Percentiles rank a stretch among this genome's conserved stretches.
phyloP scores from a whole-genome alignment of 1,284 basidiomycete species.

The Paramarasmius palmivorus region DNA sequence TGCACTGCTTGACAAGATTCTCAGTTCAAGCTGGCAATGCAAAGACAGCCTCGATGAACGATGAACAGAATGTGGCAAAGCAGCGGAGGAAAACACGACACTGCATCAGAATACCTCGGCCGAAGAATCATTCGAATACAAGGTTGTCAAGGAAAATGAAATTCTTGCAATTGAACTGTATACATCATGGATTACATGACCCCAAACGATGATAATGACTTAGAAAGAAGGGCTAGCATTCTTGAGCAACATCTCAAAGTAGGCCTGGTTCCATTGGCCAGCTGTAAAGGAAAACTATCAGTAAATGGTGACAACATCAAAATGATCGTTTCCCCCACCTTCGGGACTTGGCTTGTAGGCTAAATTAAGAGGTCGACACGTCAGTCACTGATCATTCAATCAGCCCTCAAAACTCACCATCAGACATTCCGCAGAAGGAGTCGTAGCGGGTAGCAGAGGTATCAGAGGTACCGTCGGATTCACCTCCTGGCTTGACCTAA shows the following conservation, averaged over 20 bases:
- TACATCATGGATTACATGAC: background rate
- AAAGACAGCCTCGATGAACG: too few species aligned
- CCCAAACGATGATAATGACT: background rate
- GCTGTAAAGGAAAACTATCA: background rate
- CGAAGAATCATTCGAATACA: too few species aligned
- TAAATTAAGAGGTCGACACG: background rate
- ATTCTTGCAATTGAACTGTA: background rate
- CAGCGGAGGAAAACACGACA: too few species aligned
- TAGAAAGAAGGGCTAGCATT: constrained; percentile 14
- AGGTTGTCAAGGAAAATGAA: too few species aligned
- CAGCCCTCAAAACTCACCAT: constrained; percentile 6
- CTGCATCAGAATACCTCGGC: too few species aligned
- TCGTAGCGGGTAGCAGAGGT: constrained; percentile 45
- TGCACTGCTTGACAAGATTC: too few species aligned
- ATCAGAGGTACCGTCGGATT: constrained; percentile 53
- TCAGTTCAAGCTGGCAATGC: too few species aligned
- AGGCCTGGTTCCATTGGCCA: constrained; percentile 15
- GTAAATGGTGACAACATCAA: too few species aligned
- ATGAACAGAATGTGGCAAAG: too few species aligned
- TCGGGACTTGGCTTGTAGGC: constrained; percentile 11
- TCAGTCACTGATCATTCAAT: background rate
- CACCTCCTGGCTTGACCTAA: constrained; percentile 46
- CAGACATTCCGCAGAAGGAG: constrained; percentile 34
- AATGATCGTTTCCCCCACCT: background rate
- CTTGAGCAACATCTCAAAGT: constrained; percentile 16